phyloP scores from a whole-genome alignment of 139 green algal genomes.

The Haematococcus sp. region DNA sequence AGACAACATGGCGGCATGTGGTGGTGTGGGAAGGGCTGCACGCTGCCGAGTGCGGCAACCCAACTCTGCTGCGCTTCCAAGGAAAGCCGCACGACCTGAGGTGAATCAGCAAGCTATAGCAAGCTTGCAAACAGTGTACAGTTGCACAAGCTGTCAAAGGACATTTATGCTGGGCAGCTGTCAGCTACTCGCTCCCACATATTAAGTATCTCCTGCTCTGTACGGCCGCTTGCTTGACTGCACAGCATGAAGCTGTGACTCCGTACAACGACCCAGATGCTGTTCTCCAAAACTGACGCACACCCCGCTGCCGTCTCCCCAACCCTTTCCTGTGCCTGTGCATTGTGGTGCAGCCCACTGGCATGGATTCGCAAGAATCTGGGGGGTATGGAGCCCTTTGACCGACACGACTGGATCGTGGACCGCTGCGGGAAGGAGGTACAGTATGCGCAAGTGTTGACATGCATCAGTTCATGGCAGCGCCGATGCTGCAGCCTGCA shows the following conservation, averaged over 20 bases:
- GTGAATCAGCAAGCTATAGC: too few species aligned
- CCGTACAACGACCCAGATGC: too few species aligned
- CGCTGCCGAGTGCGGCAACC: constrained; percentile 53
- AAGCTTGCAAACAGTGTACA: too few species aligned
- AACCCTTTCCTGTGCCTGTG: not conserved
- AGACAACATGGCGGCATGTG: constrained; percentile 87
- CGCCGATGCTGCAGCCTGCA: too few species aligned
- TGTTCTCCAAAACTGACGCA: too few species aligned
- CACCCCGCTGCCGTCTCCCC: not conserved
- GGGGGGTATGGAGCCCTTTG: constrained; percentile 76
- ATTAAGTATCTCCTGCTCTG: too few species aligned
- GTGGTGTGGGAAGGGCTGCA: constrained; percentile 87
- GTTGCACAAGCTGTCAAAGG: too few species aligned
- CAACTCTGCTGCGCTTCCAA: constrained; percentile 80
- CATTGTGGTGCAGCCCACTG: constrained; percentile 63
- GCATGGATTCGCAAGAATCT: constrained; percentile 66
- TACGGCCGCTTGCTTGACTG: too few species aligned
- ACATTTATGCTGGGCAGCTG: too few species aligned
- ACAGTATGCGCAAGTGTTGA: not conserved
- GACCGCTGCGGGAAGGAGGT: constrained; percentile 76
- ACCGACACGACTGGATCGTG: constrained; percentile 95
- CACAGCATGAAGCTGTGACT: too few species aligned
- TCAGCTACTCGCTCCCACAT: too few species aligned
- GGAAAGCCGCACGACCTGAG: constrained; percentile 86
- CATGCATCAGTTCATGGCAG: not conserved